Conservation (phyloP, 2,329 filamentous ascomycete species). For the Pseudopyricularia javanii region DNA sequence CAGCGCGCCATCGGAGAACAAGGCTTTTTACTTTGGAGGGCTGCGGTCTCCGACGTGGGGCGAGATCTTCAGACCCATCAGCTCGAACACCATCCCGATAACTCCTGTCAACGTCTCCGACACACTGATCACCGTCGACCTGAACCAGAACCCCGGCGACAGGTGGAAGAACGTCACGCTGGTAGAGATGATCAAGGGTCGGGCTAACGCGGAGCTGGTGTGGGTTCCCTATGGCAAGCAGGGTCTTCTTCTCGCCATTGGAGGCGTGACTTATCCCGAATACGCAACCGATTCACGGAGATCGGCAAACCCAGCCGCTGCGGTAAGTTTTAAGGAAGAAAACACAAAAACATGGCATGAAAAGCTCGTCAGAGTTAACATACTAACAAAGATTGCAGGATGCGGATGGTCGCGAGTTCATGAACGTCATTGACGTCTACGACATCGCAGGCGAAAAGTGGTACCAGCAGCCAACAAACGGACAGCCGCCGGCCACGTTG, state of each 20-base stretch:
- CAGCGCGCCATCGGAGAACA: slow-evolving; percentile 56
- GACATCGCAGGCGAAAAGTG: slow-evolving; percentile 58
- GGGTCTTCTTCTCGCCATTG: slow-evolving; percentile 66
- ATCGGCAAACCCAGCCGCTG: slow-evolving; percentile 22
- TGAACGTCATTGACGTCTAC: slow-evolving; percentile 53
- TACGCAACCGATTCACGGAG: slow-evolving; percentile 18
- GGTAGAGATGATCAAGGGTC: slow-evolving; percentile 31
- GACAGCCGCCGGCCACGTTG: slow-evolving; percentile 41
- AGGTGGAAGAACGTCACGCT: slow-evolving; percentile 47
- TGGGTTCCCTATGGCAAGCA: slow-evolving; percentile 69
- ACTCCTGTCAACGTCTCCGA: slow-evolving; percentile 35
- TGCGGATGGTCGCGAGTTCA: slow-evolving; percentile 58
- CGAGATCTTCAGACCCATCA: slow-evolving; percentile 25
- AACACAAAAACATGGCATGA: too few relatives aligned
- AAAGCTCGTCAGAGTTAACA: neutral
- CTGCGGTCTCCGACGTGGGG: slow-evolving; percentile 38
- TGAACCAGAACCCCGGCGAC: slow-evolving; percentile 34
- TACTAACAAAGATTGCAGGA: slow-evolving; percentile 24
- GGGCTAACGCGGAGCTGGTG: slow-evolving; percentile 53
- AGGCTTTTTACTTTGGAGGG: slow-evolving; percentile 61
- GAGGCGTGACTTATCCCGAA: slow-evolving; percentile 55
- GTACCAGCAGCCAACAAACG: slow-evolving; percentile 55
- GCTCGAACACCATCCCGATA: slow-evolving; percentile 16
- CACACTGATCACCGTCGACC: slow-evolving; percentile 48
- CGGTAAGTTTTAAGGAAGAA: slow-evolving; percentile 25